Evolutionary conservation across 2,329 filamentous ascomycete genomes (phyloP).

Genomic region (Fusarium buxicola): DNA sequence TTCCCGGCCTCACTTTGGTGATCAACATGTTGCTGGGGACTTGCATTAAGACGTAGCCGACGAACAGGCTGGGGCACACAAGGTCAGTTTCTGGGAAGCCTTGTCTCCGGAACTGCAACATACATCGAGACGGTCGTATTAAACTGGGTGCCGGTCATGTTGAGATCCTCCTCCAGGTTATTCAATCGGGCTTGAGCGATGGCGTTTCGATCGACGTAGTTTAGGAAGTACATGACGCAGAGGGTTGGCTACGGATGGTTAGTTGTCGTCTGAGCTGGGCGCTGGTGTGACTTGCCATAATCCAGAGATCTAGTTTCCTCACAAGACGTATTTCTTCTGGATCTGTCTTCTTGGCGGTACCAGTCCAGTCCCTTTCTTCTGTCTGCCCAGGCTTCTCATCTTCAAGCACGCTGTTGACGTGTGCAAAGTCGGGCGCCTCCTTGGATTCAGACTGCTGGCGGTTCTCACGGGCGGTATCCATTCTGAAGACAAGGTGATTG

Average conservation of each 20-base stretch:
- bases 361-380: constrained; percentile 51
- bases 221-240: constrained; percentile 59
- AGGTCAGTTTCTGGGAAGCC: constrained; percentile 1
- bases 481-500: neutral
- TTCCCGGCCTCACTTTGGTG: constrained; percentile 54
- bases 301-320: constrained; percentile 55
- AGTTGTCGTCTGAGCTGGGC: neutral
- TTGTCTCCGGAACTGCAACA: neutral
- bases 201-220: constrained; percentile 59
- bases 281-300: constrained; percentile 51
- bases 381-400: constrained; percentile 39
- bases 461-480: constrained; percentile 11
- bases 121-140: constrained; percentile 58
- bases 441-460: constrained; percentile 20
- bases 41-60: constrained; percentile 60
- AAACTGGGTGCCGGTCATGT: constrained; percentile 67
- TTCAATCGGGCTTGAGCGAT: constrained; percentile 61
- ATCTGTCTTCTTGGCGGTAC: constrained; percentile 53
- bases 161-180: constrained; percentile 60
- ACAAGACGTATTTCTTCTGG: constrained; percentile 55
- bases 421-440: constrained; percentile 33
- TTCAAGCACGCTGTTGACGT: constrained; percentile 41
- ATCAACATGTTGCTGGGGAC: constrained; percentile 57
- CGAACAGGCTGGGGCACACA: constrained; percentile 45
- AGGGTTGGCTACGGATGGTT: constrained; percentile 39